Conservation (phyloP, 345 rosid genomes). For the Eucalyptus erythrocorys region DNA sequence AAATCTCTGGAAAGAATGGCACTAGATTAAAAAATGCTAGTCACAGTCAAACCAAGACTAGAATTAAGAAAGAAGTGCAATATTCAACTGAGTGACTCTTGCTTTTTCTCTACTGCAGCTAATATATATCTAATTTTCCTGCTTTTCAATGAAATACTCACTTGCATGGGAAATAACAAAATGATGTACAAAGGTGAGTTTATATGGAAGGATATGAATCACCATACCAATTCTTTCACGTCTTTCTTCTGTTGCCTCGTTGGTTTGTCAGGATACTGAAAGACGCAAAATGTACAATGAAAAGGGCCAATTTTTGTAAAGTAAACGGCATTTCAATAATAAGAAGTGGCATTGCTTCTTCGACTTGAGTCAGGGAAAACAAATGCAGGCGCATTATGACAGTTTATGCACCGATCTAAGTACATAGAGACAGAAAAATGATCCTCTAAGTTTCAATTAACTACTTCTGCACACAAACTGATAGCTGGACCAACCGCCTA, state of each 20-base stretch:
- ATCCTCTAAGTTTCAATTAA: background rate
- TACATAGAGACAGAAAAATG: background rate
- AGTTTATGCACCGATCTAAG: background rate
- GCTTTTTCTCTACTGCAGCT: background rate
- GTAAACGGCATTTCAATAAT: background rate
- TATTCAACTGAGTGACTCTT: background rate
- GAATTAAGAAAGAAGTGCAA: background rate
- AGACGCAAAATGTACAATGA: background rate
- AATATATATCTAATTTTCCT: background rate
- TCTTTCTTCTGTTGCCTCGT: slow-evolving; percentile 94
- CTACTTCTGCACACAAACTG: background rate
- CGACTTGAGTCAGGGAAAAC: background rate
- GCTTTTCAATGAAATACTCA: background rate
- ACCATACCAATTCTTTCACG: slow-evolving; percentile 75
- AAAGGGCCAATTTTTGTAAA: background rate
- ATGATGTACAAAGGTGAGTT: background rate
- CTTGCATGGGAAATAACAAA: background rate
- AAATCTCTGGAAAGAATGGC: background rate
- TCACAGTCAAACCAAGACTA: background rate
- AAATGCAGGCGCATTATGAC: background rate
- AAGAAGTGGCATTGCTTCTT: background rate
- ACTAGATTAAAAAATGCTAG: background rate
- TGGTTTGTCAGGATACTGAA: slow-evolving; percentile 93
- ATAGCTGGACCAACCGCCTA: background rate
- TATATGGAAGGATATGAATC: background rate